These are phyloP conservation scores for Tricholoma terreum DNA, from an alignment of 768 basidiomycete genomes.

Conservation along the genomic window DNA sequence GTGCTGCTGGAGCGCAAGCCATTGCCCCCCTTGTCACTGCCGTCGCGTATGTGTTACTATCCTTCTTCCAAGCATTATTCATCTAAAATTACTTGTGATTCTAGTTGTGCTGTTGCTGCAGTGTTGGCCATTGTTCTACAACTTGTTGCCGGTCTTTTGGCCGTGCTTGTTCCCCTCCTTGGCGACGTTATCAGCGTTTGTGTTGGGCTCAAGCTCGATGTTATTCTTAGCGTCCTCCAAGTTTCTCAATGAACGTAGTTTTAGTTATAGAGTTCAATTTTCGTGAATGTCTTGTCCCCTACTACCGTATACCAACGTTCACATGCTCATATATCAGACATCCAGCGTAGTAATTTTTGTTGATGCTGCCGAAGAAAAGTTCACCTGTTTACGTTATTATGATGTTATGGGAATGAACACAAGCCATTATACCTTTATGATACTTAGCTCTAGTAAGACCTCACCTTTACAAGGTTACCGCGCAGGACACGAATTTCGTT, in stretches of 20 bases:
- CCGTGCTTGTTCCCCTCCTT: slow-evolving; percentile 12
- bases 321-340: too few relatives aligned
- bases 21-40: slow-evolving; percentile 8
- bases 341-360: too few relatives aligned
- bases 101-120: slow-evolving; percentile 4
- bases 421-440: too few relatives aligned
- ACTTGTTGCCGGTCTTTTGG: slow-evolving; percentile 17
- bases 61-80: background rate
- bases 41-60: slow-evolving; percentile 9
- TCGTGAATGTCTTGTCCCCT: background rate
- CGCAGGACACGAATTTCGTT: too few relatives aligned
- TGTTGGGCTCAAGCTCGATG: slow-evolving; percentile 10
- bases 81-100: background rate
- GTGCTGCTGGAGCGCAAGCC: background rate
- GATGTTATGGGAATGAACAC: too few relatives aligned
- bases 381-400: too few relatives aligned
- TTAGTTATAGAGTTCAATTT: too few relatives aligned
- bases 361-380: too few relatives aligned
- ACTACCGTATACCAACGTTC: background rate
- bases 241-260: background rate
- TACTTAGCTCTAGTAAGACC: too few relatives aligned
- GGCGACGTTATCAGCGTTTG: slow-evolving; percentile 12
- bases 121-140: slow-evolving; percentile 11
- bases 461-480: too few relatives aligned
- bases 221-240: slow-evolving; percentile 15